Evolutionary conservation across 441 rosid species (phyloP).

Genomic region (Populus hybrid): DNA sequence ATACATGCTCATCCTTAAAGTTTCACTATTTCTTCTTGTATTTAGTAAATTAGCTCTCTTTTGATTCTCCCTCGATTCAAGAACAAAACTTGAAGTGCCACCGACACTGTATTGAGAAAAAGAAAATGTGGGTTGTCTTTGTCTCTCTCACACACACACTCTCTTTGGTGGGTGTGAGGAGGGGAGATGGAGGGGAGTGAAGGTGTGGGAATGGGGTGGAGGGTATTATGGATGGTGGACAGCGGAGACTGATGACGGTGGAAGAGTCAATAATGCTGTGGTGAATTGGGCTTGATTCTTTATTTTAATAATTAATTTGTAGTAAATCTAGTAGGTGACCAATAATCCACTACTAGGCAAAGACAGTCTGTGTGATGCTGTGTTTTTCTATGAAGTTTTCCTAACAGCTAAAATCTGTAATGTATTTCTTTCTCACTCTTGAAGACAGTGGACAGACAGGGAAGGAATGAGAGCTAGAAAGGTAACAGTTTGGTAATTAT

Average conservation of each 20-base stretch:
- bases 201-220: background rate
- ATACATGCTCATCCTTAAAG: conserved; percentile 49
- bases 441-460: background rate
- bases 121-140: background rate
- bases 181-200: background rate
- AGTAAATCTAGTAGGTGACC: background rate
- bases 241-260: conserved; percentile 7
- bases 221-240: background rate
- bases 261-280: conserved; percentile 12
- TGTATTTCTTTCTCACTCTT: background rate
- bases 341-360: conserved; percentile 21
- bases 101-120: background rate
- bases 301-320: no score
- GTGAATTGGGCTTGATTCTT: background rate
- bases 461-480: background rate
- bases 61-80: background rate
- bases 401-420: background rate
- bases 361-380: conserved; percentile 22
- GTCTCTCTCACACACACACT: background rate
- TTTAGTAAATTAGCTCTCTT: background rate
- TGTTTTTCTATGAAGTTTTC: background rate
- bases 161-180: background rate
- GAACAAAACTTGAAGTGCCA: background rate
- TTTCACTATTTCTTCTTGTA: background rate
- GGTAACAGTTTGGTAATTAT: background rate